Conservation (phyloP, 805 yeast species). For the Yarrowia yakushimensis region DNA sequence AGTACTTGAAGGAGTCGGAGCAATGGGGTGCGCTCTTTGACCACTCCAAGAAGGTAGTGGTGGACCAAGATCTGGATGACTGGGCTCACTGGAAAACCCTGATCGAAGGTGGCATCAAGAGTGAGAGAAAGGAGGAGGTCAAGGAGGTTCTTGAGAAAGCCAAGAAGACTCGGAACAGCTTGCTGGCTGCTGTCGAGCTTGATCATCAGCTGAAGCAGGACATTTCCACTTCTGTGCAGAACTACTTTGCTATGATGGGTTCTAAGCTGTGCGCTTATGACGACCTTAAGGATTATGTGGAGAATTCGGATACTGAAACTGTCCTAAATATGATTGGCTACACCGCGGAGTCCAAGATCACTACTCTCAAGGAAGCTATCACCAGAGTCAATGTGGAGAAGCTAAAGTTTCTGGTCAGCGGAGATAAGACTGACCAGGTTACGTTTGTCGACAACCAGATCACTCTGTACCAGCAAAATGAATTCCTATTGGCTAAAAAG, state of each 20-base stretch:
- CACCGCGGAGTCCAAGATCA: background rate
- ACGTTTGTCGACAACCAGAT: constrained; percentile 40
- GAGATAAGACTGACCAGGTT: background rate
- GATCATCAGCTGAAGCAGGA: background rate
- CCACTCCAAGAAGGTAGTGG: constrained; percentile 44
- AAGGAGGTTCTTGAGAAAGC: constrained; percentile 34
- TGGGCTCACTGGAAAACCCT: constrained; percentile 68
- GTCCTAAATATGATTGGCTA: background rate
- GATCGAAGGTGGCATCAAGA: constrained; percentile 45
- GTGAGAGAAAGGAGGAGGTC: constrained; percentile 40
- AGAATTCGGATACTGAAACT: background rate
- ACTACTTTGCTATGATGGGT: constrained; percentile 48
- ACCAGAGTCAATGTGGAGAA: constrained; percentile 2
- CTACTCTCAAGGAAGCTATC: background rate
- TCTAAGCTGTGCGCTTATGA: constrained; percentile 61
- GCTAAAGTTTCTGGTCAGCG: background rate
- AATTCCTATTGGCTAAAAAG: constrained; percentile 41
- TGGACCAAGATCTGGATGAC: constrained; percentile 59
- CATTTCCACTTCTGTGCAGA: constrained; percentile 30
- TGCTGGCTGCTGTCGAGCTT: constrained; percentile 51
- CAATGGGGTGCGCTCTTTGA: constrained; percentile 46
- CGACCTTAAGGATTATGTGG: constrained; percentile 48
- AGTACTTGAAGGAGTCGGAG: constrained; percentile 44
- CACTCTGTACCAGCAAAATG: constrained; percentile 43
- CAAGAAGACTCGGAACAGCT: constrained; percentile 52